These are phyloP conservation scores for Ascocoryne sarcoides DNA, from an alignment of 2,329 filamentous ascomycete species.

Conservation along the genomic window DNA sequence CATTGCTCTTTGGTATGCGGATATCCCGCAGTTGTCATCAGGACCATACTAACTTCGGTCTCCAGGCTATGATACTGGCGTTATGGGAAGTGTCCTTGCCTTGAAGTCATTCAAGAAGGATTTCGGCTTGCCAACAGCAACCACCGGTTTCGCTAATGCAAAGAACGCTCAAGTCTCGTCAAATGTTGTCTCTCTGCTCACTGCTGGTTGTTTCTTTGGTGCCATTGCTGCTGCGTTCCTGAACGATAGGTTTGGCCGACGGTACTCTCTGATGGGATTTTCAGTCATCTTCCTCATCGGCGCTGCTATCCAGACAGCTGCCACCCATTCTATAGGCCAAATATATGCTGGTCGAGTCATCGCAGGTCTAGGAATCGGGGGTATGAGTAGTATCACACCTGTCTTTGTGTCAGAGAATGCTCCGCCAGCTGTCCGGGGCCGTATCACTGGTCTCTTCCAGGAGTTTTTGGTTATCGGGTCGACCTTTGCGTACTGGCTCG, in stretches of 20 bases:
- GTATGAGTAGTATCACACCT: slow-evolving; percentile 52
- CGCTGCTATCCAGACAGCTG: slow-evolving; percentile 63
- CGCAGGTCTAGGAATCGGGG: slow-evolving; percentile 54
- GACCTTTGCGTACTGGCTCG: slow-evolving; percentile 47
- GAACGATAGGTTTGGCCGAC: slow-evolving; percentile 59
- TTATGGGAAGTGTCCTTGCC: slow-evolving; percentile 36
- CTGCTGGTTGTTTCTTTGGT: slow-evolving; percentile 78
- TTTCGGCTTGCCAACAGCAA: slow-evolving; percentile 52
- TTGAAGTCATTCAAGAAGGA: slow-evolving; percentile 61
- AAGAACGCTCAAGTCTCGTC: slow-evolving; percentile 47
- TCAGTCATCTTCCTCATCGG: slow-evolving; percentile 58
- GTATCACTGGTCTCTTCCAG: slow-evolving; percentile 53
- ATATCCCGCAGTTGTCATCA: background rate
- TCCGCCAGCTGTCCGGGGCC: slow-evolving; percentile 54
- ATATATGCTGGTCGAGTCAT: slow-evolving; percentile 55
- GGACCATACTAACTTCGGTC: background rate
- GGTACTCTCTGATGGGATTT: slow-evolving; percentile 53
- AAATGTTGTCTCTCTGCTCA: slow-evolving; percentile 75
- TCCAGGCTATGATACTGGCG: slow-evolving; percentile 18
- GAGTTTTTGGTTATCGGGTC: slow-evolving; percentile 31
- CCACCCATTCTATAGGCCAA: slow-evolving; percentile 52
- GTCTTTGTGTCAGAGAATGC: slow-evolving; percentile 52
- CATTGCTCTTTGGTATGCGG: slow-evolving; percentile 16
- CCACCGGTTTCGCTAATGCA: slow-evolving; percentile 29
- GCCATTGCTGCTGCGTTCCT: slow-evolving; percentile 57